Conservation (phyloP, 2,329 filamentous ascomycete genomes). For the Tolypocladium album region DNA sequence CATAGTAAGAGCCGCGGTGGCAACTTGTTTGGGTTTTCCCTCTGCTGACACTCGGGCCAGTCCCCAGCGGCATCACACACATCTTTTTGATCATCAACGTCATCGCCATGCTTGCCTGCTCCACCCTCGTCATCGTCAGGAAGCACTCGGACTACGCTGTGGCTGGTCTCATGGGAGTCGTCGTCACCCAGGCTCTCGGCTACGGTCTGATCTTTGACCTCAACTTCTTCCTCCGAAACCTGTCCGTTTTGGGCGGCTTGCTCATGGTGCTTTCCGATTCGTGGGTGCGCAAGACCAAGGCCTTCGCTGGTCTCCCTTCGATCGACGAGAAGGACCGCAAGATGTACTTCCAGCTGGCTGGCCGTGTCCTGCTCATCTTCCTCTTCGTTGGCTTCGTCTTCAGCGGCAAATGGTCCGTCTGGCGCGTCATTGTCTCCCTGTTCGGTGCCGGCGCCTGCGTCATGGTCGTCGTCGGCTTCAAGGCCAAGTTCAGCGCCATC, state of each 20-base stretch:
- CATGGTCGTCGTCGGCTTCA: conserved; percentile 99
- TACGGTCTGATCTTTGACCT: conserved; percentile 98
- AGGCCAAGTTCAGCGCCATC: conserved; percentile 97
- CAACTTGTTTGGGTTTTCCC: background rate
- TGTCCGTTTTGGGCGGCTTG: conserved; percentile 92
- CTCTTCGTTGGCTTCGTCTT: conserved; percentile 96
- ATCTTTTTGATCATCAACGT: conserved; percentile 88
- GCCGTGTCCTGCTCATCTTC: conserved; percentile 92
- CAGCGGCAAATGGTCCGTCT: conserved; percentile 83
- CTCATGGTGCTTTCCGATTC: conserved; percentile 98
- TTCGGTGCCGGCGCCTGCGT: conserved; percentile 85
- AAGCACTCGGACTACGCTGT: conserved; percentile 93
- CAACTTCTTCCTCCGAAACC: conserved; percentile 99
- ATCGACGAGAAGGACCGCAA: conserved; percentile 99
- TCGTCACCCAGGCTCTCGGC: conserved; percentile 85
- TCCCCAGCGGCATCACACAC: conserved; percentile 81
- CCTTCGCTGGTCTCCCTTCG: conserved; percentile 84
- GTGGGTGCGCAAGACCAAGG: conserved; percentile 96
- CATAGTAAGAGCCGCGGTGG: conserved; percentile 55
- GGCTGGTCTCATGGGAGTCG: conserved; percentile 77
- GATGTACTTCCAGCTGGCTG: conserved; percentile 99
- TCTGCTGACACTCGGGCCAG: conserved; percentile 32
- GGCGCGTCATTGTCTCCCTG: conserved; percentile 74
- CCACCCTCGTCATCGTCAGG: conserved; percentile 77
- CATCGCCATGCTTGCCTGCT: conserved; percentile 74